A percentile compares a stretch with the other conserved stretches of the same genome.
phyloP scores from a whole-genome alignment of 2,329 filamentous ascomycete genomes.

The Penicillium sp. region DNA sequence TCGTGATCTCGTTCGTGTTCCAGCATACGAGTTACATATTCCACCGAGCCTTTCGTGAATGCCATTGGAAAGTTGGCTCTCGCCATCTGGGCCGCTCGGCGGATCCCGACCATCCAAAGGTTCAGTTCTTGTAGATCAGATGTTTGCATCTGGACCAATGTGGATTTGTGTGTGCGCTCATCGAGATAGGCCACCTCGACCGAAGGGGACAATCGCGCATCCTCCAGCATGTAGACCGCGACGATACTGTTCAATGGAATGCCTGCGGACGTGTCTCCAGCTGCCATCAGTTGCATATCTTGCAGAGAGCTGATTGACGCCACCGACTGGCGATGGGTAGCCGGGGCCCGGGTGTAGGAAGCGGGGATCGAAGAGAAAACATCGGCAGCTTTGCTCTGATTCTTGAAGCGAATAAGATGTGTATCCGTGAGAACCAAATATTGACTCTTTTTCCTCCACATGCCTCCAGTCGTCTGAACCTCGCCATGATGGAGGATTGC shows the following conservation, averaged over 20 bases:
- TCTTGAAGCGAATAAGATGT: constrained; percentile 66
- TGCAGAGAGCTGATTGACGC: constrained; percentile 59
- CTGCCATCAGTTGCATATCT: constrained; percentile 57
- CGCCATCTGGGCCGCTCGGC: constrained; percentile 56
- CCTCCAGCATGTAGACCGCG: constrained; percentile 63
- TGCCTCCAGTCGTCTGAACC: constrained; percentile 64
- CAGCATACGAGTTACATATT: constrained; percentile 59
- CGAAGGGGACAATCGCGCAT: constrained; percentile 62
- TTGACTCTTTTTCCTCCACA: constrained; percentile 70
- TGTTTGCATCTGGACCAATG: constrained; percentile 62
- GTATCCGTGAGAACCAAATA: constrained; percentile 68
- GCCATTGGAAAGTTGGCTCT: constrained; percentile 51
- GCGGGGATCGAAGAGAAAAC: constrained; percentile 54
- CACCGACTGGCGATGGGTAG: constrained; percentile 53
- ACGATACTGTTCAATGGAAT: constrained; percentile 64
- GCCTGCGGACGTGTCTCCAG: constrained; percentile 52
- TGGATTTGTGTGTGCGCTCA: constrained; percentile 58
- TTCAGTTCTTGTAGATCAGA: constrained; percentile 62
- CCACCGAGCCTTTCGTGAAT: constrained; percentile 58
- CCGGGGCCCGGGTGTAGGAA: constrained; percentile 41
- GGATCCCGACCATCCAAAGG: constrained; percentile 61
- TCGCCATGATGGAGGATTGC: constrained; percentile 64
- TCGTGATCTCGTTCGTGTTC: constrained; percentile 67
- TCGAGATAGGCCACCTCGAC: constrained; percentile 67
- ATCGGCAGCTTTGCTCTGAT: constrained; percentile 61